These are phyloP conservation scores for Phycomyces blakesleeanus DNA, from an alignment of 192 early-diverging fungal species.

Conservation along the genomic window DNA sequence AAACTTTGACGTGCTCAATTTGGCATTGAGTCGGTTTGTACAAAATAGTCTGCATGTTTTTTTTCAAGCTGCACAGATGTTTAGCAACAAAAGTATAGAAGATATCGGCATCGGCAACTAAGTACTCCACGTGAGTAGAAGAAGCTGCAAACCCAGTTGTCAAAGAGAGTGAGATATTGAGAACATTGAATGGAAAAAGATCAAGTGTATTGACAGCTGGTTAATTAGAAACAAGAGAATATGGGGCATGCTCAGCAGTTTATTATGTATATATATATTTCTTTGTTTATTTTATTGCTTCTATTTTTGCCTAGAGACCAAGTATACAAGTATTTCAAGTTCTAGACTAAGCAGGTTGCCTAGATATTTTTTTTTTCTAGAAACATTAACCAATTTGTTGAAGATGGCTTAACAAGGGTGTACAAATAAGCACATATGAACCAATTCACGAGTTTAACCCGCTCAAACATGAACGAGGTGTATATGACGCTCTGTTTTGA, in stretches of 20 bases:
- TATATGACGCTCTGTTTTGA: no score
- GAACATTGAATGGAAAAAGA: not conserved
- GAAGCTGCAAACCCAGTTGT: constrained; percentile 58
- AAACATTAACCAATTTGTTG: constrained; percentile 89
- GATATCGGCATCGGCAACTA: constrained; percentile 95
- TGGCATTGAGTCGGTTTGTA: constrained; percentile 78
- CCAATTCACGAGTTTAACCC: no score
- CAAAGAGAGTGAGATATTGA: constrained; percentile 50
- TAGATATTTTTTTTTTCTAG: constrained; percentile 75
- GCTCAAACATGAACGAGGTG: no score
- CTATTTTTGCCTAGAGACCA: constrained; percentile 87
- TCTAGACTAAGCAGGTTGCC: constrained; percentile 89
- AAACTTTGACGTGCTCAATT: constrained; percentile 71
- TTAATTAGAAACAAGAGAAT: constrained; percentile 68
- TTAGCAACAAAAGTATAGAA: constrained; percentile 85
- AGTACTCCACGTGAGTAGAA: constrained; percentile 83
- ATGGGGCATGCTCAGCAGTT: constrained; percentile 80
- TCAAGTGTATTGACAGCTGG: not conserved
- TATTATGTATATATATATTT: no score
- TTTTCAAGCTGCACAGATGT: constrained; percentile 84
- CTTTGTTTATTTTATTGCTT: no score
- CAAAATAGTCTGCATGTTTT: constrained; percentile 80
- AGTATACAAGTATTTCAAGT: constrained; percentile 73
- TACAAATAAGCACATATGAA: no score
- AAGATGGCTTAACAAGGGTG: constrained; percentile 62